These are phyloP conservation scores for Anisogramma anomala DNA, from an alignment of 2,329 filamentous ascomycete genomes.

Conservation along the genomic window DNA sequence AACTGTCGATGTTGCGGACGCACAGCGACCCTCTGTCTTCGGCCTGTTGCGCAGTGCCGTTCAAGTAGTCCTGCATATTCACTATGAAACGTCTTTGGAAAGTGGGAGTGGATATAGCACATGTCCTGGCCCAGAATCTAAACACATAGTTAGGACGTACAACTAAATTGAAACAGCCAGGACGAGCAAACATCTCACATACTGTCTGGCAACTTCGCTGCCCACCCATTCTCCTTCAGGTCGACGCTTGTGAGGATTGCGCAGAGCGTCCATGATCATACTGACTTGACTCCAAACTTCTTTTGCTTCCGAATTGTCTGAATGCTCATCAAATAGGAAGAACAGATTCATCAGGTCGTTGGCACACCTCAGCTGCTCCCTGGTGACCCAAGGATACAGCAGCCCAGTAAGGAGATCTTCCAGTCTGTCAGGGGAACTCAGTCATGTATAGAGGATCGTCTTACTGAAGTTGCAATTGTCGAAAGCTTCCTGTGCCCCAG, in stretches of 20 bases:
- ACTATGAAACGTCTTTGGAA: conserved; percentile 18
- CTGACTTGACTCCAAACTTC: conserved; percentile 9
- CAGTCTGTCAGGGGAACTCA: background rate
- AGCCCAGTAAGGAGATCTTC: conserved; percentile 15
- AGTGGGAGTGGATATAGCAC: conserved; percentile 10
- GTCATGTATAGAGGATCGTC: background rate
- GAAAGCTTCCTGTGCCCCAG: conserved; percentile 15
- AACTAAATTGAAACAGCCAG: too few relatives aligned
- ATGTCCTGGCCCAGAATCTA: conserved; percentile 19
- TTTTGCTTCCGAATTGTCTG: conserved; percentile 11
- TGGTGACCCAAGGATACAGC: conserved; percentile 10
- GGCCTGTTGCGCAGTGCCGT: conserved; percentile 18
- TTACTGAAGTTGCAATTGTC: conserved; percentile 17
- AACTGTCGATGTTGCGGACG: conserved; percentile 17
- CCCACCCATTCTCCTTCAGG: conserved; percentile 16
- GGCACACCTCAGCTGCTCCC: conserved; percentile 13
- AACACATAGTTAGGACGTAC: background rate
- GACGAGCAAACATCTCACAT: too few relatives aligned
- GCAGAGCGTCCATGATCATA: conserved; percentile 17
- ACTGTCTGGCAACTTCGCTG: conserved; percentile 19
- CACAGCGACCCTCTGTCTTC: conserved; percentile 14
- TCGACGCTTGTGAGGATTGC: conserved; percentile 13
- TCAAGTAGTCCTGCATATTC: conserved; percentile 18
- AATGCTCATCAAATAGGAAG: conserved; percentile 20
- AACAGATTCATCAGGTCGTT: conserved; percentile 21